Evolutionary conservation across 805 yeast genomes (phyloP).

Genomic region (Teunomyces tritomae): DNA sequence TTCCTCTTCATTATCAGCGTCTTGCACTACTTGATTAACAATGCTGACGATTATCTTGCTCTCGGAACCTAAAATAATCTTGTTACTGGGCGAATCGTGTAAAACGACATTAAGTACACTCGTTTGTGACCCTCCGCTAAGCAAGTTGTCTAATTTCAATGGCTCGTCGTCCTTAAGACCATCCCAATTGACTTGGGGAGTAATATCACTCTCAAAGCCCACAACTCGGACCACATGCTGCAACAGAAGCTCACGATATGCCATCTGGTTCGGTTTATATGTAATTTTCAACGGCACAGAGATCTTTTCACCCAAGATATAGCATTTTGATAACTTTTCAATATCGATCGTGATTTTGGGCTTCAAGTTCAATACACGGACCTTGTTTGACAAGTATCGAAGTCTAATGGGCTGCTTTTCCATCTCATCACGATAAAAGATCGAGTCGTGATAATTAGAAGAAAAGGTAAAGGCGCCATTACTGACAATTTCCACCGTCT

Average conservation of each 20-base stretch:
- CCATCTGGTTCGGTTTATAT: constrained; percentile 14
- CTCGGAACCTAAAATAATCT: constrained; percentile 3
- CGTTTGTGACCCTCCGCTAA: constrained; percentile 5
- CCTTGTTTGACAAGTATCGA: neutral
- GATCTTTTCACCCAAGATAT: constrained; percentile 32
- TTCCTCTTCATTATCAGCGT: constrained; percentile 10
- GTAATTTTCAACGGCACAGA: constrained; percentile 18
- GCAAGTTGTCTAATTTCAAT: constrained; percentile 19
- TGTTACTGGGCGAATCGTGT: constrained; percentile 17
- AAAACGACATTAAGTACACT: constrained; percentile 22
- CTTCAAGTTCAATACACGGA: constrained; percentile 10
- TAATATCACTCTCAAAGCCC: constrained; percentile 14
- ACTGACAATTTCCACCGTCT: neutral
- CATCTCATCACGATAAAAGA: neutral
- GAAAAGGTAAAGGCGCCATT: neutral
- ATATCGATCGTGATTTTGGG: constrained; percentile 22
- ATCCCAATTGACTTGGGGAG: constrained; percentile 32
- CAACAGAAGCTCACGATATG: constrained; percentile 19
- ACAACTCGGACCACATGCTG: constrained; percentile 19
- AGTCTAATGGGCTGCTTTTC: neutral
- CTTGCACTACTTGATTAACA: constrained; percentile 21
- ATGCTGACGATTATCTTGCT: constrained; percentile 19
- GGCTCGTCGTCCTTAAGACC: constrained; percentile 40
- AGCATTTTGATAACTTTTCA: constrained; percentile 6
- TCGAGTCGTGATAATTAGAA: neutral